phyloP scores from a whole-genome alignment of 768 basidiomycete species.

The Thelephora aurantiotincta region DNA sequence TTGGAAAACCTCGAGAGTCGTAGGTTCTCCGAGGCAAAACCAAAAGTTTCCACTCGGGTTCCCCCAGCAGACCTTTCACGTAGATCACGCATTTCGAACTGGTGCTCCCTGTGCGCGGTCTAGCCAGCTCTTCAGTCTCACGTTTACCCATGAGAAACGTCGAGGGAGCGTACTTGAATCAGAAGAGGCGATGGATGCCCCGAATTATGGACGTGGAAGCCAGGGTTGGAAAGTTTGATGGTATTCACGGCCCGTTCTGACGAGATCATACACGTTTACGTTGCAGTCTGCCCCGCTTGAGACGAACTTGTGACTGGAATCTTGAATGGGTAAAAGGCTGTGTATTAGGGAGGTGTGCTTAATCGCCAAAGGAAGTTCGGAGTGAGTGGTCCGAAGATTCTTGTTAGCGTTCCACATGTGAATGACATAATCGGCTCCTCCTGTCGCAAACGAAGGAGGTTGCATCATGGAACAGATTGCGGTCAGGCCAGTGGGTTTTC shows the following conservation, averaged over 20 bases:
- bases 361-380: conserved; percentile 22
- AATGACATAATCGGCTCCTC: conserved; percentile 33
- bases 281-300: conserved; percentile 35
- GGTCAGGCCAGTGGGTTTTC: conserved; percentile 27
- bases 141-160: neutral
- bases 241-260: conserved; percentile 28
- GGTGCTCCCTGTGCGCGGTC: conserved; percentile 36
- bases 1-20: conserved; percentile 29
- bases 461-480: conserved; percentile 27
- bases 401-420: conserved; percentile 30
- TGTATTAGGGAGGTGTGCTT: conserved; percentile 30
- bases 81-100: conserved; percentile 37
- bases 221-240: conserved; percentile 27
- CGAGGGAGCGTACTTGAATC: conserved; percentile 24
- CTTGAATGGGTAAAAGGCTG: conserved; percentile 26
- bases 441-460: conserved; percentile 29
- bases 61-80: conserved; percentile 21
- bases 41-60: conserved; percentile 31
- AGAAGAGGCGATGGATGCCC: conserved; percentile 20
- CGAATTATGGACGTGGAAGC: conserved; percentile 26
- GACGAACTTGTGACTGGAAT: conserved; percentile 31
- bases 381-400: conserved; percentile 12
- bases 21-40: conserved; percentile 21
- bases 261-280: conserved; percentile 31
- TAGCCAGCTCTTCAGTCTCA: conserved; percentile 10